phyloP scores from a whole-genome alignment of 352 stramenopile species.

The Phytophthora brassicae region DNA sequence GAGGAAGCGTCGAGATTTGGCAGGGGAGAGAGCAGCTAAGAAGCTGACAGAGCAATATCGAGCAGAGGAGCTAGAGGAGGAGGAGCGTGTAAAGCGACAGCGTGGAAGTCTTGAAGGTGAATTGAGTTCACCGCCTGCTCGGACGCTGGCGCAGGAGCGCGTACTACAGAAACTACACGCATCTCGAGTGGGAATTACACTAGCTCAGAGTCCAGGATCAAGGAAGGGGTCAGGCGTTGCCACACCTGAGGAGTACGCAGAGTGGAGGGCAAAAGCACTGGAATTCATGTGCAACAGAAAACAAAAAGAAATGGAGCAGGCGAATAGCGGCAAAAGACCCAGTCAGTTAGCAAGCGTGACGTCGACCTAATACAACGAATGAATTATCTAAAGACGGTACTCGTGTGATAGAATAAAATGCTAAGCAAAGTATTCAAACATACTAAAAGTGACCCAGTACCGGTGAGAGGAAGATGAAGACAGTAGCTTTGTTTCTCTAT shows the following conservation, averaged over 20 bases:
- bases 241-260: slow-evolving; percentile 33
- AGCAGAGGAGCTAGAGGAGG: slow-evolving; percentile 27
- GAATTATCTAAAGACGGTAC: too few species aligned
- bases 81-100: slow-evolving; percentile 33
- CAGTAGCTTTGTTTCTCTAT: slow-evolving; percentile 25
- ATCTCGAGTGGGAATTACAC: slow-evolving; percentile 2
- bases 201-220: background rate
- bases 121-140: slow-evolving; percentile 10
- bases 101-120: slow-evolving; percentile 10
- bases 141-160: slow-evolving; percentile 22
- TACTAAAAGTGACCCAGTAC: too few species aligned
- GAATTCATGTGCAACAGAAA: slow-evolving; percentile 37
- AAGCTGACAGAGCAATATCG: slow-evolving; percentile 26
- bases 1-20: slow-evolving; percentile 28
- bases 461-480: too few species aligned
- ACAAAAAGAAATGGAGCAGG: slow-evolving; percentile 22
- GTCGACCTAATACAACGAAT: too few species aligned
- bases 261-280: slow-evolving; percentile 32
- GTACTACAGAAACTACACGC: slow-evolving; percentile 25
- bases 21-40: slow-evolving; percentile 16
- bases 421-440: too few species aligned
- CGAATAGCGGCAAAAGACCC: background rate
- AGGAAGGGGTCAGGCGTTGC: slow-evolving; percentile 7
- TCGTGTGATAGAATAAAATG: too few species aligned
- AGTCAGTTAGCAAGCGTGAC: slow-evolving; percentile 10